A percentile compares a stretch with the other conserved stretches of the same genome.
These are phyloP conservation scores for Cyclanthera cordifolia DNA, from an alignment of 306 rosid genomes.

Conservation along the genomic window DNA sequence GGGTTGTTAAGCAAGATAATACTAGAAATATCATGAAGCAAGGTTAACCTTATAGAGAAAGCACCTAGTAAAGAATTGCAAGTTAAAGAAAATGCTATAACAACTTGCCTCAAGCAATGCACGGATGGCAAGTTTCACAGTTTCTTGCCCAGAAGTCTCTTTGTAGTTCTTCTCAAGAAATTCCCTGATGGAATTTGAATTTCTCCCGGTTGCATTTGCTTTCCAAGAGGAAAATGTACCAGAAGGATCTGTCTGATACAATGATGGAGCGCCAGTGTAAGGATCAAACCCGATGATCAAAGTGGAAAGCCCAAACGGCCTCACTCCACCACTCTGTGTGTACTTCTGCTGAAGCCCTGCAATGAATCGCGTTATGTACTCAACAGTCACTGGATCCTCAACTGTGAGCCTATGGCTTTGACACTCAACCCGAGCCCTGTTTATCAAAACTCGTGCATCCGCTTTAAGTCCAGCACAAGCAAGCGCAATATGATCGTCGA, in stretches of 20 bases:
- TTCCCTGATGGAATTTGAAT: constrained; percentile 36
- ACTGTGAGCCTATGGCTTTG: constrained; percentile 94
- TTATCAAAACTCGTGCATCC: constrained; percentile 87
- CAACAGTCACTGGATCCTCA: constrained; percentile 94
- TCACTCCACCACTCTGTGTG: constrained; percentile 96
- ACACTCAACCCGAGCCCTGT: constrained; percentile 84
- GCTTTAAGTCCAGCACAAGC: constrained; percentile 99
- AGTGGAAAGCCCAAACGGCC: constrained; percentile 96
- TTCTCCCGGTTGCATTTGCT: constrained; percentile 21
- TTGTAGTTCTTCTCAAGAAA: constrained; percentile 78
- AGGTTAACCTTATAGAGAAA: background rate
- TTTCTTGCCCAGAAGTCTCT: constrained; percentile 53
- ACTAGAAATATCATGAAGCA: background rate
- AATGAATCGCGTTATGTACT: constrained; percentile 84
- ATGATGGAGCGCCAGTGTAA: constrained; percentile 48
- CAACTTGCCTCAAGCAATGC: constrained; percentile 83
- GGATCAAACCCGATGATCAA: constrained; percentile 96
- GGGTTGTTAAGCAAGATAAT: background rate
- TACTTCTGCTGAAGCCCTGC: constrained; percentile 99
- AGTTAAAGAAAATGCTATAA: too few relatives aligned
- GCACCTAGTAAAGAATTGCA: background rate
- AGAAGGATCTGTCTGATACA: constrained; percentile 30
- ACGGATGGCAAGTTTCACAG: constrained; percentile 79
- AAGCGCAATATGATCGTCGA: constrained; percentile 54
- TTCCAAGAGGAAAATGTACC: constrained; percentile 22